A percentile compares a stretch with the other conserved stretches of the same genome.
Evolutionary conservation across 2,329 filamentous ascomycete genomes (phyloP).

Genomic region (Colletotrichum incanum): DNA sequence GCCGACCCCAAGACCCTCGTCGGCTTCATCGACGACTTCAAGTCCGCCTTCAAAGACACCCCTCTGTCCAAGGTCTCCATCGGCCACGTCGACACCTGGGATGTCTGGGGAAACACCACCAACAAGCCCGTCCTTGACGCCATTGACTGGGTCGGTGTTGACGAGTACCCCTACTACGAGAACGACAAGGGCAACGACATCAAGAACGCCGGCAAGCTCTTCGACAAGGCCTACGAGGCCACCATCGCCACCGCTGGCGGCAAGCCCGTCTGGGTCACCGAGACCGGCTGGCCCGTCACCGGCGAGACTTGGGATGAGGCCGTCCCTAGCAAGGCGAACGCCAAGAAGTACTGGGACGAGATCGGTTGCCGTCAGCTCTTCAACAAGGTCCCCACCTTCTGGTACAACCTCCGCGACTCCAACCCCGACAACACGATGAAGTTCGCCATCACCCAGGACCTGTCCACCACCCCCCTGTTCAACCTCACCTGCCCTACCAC

Average conservation of each 20-base stretch:
- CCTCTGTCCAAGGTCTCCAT: slow-evolving; percentile 65
- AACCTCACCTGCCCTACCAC: slow-evolving; percentile 68
- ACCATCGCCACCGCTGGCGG: slow-evolving; percentile 62
- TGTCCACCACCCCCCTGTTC: slow-evolving; percentile 66
- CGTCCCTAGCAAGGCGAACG: slow-evolving; percentile 69
- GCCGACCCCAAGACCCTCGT: slow-evolving; percentile 72
- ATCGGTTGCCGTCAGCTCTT: slow-evolving; percentile 74
- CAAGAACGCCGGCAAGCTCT: slow-evolving; percentile 68
- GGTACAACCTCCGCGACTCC: slow-evolving; percentile 75
- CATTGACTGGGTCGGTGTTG: slow-evolving; percentile 76
- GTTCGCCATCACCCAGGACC: slow-evolving; percentile 70
- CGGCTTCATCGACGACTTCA: slow-evolving; percentile 77
- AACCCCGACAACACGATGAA: slow-evolving; percentile 73
- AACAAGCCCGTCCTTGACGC: slow-evolving; percentile 74
- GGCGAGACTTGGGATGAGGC: slow-evolving; percentile 70
- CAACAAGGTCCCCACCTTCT: slow-evolving; percentile 70
- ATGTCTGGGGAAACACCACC: slow-evolving; percentile 71
- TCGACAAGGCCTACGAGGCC: slow-evolving; percentile 65
- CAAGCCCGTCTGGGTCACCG: slow-evolving; percentile 74
- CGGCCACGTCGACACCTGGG: slow-evolving; percentile 80
- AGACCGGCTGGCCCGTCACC: slow-evolving; percentile 76
- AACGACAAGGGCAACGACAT: slow-evolving; percentile 69
- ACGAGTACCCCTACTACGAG: slow-evolving; percentile 79
- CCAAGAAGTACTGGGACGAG: slow-evolving; percentile 75
- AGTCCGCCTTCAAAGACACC: slow-evolving; percentile 67